These are phyloP conservation scores for Vaucheria bursata DNA, from an alignment of 352 stramenopile species.

Conservation along the genomic window DNA sequence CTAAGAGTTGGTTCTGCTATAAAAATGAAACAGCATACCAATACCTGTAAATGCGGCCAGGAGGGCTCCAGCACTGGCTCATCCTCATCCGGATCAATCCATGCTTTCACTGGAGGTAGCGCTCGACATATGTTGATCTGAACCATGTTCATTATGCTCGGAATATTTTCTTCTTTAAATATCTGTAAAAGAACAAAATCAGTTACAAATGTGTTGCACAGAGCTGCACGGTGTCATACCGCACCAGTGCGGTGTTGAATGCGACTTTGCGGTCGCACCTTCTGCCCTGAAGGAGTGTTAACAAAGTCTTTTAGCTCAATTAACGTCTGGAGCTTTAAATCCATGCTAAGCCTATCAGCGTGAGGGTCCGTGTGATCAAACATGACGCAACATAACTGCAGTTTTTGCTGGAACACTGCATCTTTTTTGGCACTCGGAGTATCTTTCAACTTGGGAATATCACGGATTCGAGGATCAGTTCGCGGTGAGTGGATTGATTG, in stretches of 20 bases:
- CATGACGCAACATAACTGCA: constrained; percentile 81
- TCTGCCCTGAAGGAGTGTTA: constrained; percentile 84
- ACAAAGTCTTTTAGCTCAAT: constrained; percentile 98
- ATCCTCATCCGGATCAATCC: constrained; percentile 98
- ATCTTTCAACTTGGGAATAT: constrained; percentile 20
- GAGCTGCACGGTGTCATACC: too few relatives aligned
- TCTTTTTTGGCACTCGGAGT: constrained; percentile 16
- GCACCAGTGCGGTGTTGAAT: too few relatives aligned
- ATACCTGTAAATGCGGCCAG: constrained; percentile 88
- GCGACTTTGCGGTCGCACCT: too few relatives aligned
- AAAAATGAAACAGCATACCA: too few relatives aligned
- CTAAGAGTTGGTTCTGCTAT: too few relatives aligned
- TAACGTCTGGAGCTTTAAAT: constrained; percentile 97
- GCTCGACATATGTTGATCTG: constrained; percentile 58
- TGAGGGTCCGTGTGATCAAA: constrained; percentile 84
- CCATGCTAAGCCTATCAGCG: constrained; percentile 50
- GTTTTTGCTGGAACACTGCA: constrained; percentile 81
- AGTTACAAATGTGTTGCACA: too few relatives aligned
- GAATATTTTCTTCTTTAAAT: constrained; percentile 91
- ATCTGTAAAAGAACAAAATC: too few relatives aligned
- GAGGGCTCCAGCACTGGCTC: constrained; percentile 89
- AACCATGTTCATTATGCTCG: constrained; percentile 71
- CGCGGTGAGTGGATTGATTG: too few relatives aligned
- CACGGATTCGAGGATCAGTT: background rate
- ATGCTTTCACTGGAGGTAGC: constrained; percentile 78